Base-by-base conservation (phyloP, 1,139 yeast genomes). In the Pichiaceae sp. region DNA sequence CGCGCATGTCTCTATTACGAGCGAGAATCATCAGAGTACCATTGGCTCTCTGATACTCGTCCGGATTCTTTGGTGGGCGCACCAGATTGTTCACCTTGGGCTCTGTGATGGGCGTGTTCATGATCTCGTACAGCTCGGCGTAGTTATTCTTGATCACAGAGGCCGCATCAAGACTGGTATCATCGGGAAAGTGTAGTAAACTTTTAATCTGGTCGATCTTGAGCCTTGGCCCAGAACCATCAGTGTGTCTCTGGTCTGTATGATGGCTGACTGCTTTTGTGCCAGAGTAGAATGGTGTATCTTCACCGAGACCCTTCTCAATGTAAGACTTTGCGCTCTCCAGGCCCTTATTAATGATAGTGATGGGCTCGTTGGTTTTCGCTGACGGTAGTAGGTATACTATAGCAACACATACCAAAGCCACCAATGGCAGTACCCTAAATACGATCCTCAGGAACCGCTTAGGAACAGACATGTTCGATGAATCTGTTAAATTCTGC, bases 11-110 rank as follows among this genome's bases (percentile, higher is more conserved):
- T 4, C 68, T 50, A 52, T 83, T 82, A 39, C 87, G 62, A 9
- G 81, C 94, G 39, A 85, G 60, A 2, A 87, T 75, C 17, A 82
- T 54, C 33, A 85, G 68, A 0, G 95, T 81, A 2, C 95, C 95
- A 49, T 75, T 80, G 14, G 82, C 89, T 16, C 63, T 55, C 23
- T 62, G 47, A 44, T 72, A 76, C 2, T 40, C 41, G 3, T 48
- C 48, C 3, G 39, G 38, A 18, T 43, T 42, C 2, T 42, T 43
- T 8, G 52, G 52, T 4, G 53, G 45, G 16, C 56, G 45, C 7
- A 54, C 54, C 19, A 64, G 38, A 31, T 56, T 53, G 4, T 46
- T 59, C 23, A 70, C 77, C 43, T 69, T 66, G 1, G 84, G 84
- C 46, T 70, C 77, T 16, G 44, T 39, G 23, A 77, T 66, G 32